Conservation (phyloP, 805 yeast genomes). For the Metschnikowia gruessii region DNA sequence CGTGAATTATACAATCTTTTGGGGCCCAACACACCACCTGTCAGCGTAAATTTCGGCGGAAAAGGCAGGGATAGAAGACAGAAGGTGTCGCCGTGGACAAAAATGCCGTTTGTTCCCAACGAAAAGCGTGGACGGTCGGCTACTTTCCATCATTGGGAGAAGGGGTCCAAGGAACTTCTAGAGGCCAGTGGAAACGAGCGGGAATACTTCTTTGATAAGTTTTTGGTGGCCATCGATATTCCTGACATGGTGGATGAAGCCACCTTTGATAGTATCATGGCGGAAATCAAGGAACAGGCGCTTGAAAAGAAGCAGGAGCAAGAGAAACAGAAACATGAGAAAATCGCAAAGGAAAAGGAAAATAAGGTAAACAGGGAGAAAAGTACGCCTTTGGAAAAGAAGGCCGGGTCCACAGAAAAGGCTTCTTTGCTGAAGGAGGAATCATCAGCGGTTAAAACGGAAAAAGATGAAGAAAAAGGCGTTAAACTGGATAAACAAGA, state of each 20-base stretch:
- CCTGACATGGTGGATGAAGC: constrained; percentile 63
- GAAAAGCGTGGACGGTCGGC: constrained; percentile 44
- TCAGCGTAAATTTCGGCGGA: constrained; percentile 26
- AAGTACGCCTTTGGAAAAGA: neutral
- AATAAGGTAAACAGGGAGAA: neutral
- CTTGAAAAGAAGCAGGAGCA: constrained; percentile 1
- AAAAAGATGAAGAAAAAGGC: neutral
- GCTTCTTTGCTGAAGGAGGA: neutral
- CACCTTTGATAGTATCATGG: constrained; percentile 54
- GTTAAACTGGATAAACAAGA: neutral
- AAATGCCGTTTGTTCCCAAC: constrained; percentile 56
- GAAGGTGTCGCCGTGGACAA: constrained; percentile 81
- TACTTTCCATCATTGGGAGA: constrained; percentile 77
- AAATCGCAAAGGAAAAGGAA: neutral
- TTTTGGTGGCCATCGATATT: constrained; percentile 62
- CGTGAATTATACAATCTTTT: constrained; percentile 83
- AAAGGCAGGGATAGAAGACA: constrained; percentile 63
- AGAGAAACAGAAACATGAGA: constrained; percentile 1
- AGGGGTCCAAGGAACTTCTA: constrained; percentile 56
- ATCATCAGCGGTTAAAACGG: neutral
- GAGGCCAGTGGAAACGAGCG: constrained; percentile 31
- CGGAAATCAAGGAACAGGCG: constrained; percentile 31
- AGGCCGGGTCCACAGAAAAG: neutral
- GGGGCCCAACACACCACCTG: constrained; percentile 92
- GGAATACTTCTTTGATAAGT: constrained; percentile 72